phyloP scores from a whole-genome alignment of 305 asterid species.

The Rubia peregrina region DNA sequence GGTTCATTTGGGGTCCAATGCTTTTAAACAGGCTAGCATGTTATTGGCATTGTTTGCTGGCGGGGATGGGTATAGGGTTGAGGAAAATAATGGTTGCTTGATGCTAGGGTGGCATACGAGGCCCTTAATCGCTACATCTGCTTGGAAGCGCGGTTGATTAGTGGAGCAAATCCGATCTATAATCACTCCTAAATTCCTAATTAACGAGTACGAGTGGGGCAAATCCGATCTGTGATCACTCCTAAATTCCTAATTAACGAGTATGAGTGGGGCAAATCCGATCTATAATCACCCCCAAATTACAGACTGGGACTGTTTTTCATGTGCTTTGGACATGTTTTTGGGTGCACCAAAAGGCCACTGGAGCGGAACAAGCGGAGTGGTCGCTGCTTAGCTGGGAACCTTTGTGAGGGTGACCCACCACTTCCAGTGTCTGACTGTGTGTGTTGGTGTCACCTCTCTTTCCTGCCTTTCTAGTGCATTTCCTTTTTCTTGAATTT shows the following conservation, averaged over 20 bases:
- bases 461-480: neutral
- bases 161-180: too few species aligned
- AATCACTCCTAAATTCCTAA: too few species aligned
- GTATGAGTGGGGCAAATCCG: neutral
- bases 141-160: constrained; percentile 56
- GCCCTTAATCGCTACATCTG: constrained; percentile 85
- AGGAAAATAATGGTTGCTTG: constrained; percentile 78
- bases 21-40: constrained; percentile 80
- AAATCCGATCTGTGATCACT: neutral
- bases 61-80: constrained; percentile 87
- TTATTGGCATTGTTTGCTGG: constrained; percentile 70
- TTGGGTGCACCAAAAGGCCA: constrained; percentile 19
- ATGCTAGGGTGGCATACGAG: constrained; percentile 94
- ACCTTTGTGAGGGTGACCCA: constrained; percentile 28
- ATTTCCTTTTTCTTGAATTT: neutral
- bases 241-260: neutral
- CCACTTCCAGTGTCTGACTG: constrained; percentile 26
- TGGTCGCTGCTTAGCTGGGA: constrained; percentile 21
- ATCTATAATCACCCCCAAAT: too few species aligned
- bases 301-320: neutral
- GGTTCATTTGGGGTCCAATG: constrained; percentile 79
- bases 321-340: neutral
- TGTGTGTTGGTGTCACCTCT: constrained; percentile 5
- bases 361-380: neutral
- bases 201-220: neutral